Evolutionary conservation across 805 yeast species (phyloP).

Genomic region (Sugiyamaella chiloensis): DNA sequence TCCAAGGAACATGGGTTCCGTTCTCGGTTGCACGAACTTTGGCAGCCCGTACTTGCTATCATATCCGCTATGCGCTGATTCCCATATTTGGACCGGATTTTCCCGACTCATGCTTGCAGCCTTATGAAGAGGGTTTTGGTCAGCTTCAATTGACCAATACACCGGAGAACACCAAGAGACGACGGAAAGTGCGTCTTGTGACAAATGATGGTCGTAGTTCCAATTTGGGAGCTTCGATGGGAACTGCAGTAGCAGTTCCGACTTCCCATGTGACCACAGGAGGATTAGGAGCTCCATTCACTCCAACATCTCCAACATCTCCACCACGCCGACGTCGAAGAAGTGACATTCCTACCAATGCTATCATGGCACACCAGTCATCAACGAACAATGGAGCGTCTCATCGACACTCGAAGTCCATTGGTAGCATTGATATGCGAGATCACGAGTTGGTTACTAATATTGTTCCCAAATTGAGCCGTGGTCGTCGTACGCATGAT

Average conservation of each 20-base stretch:
- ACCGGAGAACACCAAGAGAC: constrained; percentile 18
- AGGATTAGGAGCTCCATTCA: not conserved
- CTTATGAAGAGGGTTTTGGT: constrained; percentile 63
- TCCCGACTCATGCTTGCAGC: constrained; percentile 56
- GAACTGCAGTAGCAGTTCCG: no score
- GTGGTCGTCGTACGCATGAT: not conserved
- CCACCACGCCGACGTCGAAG: not conserved
- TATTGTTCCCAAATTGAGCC: constrained; percentile 9
- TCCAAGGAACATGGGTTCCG: constrained; percentile 94
- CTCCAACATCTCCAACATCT: not conserved
- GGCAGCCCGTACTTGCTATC: constrained; percentile 73
- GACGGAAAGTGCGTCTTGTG: constrained; percentile 24
- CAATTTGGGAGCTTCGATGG: constrained; percentile 3
- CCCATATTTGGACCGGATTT: constrained; percentile 78
- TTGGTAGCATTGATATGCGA: constrained; percentile 9
- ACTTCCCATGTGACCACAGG: not conserved
- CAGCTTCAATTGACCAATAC: constrained; percentile 42
- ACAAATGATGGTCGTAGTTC: no score
- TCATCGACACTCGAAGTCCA: constrained; percentile 17
- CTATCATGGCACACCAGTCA: not conserved
- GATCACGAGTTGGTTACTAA: not conserved
- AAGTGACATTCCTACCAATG: not conserved
- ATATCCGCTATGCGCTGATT: constrained; percentile 67
- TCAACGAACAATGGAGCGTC: not conserved
- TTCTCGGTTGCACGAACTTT: constrained; percentile 60